Evolutionary conservation across 306 rosid genomes (phyloP).

Genomic region (Ormosia emarginata): DNA sequence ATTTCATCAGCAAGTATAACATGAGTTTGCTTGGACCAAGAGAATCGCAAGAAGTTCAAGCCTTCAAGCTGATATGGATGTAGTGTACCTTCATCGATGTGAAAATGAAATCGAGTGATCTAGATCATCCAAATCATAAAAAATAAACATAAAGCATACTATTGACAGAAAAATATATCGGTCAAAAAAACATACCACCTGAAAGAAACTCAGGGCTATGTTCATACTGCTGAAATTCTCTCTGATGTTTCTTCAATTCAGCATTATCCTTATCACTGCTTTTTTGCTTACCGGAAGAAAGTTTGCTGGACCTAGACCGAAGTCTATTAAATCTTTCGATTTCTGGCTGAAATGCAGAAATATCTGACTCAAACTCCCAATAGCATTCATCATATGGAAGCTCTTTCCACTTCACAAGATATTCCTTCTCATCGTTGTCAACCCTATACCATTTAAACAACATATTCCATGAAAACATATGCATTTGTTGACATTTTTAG

Average conservation of each 20-base stretch:
- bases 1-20: constrained; percentile 99
- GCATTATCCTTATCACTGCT: constrained; percentile 44
- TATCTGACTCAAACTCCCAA: constrained; percentile 92
- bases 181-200: constrained; percentile 49
- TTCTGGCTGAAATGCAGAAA: constrained; percentile 91
- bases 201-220: constrained; percentile 83
- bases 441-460: constrained; percentile 60
- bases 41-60: constrained; percentile 87
- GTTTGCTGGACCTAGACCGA: constrained; percentile 65
- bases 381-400: constrained; percentile 90
- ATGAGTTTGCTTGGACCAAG: constrained; percentile 99
- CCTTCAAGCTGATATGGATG: constrained; percentile 99
- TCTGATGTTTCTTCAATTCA: constrained; percentile 67
- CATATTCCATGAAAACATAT: constrained; percentile 18
- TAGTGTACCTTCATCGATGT: constrained; percentile 60
- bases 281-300: constrained; percentile 60
- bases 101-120: constrained; percentile 29
- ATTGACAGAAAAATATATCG: constrained; percentile 14
- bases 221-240: constrained; percentile 91
- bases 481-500: background rate
- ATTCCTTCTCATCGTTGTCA: constrained; percentile 69
- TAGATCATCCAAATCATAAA: constrained; percentile 18
- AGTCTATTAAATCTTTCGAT: constrained; percentile 73
- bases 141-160: constrained; percentile 1
- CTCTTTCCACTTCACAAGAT: constrained; percentile 95